Percentiles rank a stretch among this genome's conserved stretches.
These are phyloP conservation scores for Penicillium ochrochloron DNA, from an alignment of 495 filamentous ascomycete genomes.

Conservation along the genomic window DNA sequence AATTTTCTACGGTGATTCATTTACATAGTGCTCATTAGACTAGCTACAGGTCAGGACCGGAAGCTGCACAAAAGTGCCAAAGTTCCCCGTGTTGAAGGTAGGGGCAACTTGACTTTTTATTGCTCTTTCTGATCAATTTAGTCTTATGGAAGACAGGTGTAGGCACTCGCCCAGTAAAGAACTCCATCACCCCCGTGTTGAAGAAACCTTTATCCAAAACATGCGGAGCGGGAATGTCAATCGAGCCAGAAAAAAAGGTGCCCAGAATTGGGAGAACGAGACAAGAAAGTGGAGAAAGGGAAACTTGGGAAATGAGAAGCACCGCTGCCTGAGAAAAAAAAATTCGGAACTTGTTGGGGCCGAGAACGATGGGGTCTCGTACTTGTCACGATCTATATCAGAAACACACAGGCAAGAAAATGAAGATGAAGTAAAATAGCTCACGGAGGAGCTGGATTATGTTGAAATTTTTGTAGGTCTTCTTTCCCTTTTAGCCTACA, in stretches of 20 bases:
- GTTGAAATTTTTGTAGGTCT: conserved; percentile 41
- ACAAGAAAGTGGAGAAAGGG: not conserved
- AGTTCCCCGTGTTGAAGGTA: conserved; percentile 11
- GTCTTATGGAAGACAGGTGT: conserved; percentile 5
- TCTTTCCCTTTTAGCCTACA: conserved; percentile 25
- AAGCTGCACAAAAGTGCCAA: conserved; percentile 2
- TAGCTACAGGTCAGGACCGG: not conserved
- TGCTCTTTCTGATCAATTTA: conserved; percentile 18
- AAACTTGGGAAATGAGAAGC: conserved; percentile 1
- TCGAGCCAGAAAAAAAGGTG: not conserved
- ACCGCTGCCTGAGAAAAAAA: conserved; percentile 17
- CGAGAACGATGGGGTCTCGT: conserved; percentile 10
- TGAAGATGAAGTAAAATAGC: conserved; percentile 9
- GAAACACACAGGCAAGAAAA: conserved; percentile 17
- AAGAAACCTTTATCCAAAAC: conserved; percentile 6
- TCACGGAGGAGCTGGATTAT: conserved; percentile 26
- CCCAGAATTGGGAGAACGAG: not conserved
- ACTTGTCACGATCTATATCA: conserved; percentile 19
- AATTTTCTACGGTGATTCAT: too few species aligned
- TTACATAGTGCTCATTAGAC: not conserved
- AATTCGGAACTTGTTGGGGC: conserved; percentile 9
- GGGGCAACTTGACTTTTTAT: conserved; percentile 8
- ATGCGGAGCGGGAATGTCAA: not conserved
- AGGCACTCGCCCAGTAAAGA: conserved; percentile 2
- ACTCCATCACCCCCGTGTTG: conserved; percentile 11